Evolutionary conservation across 371 early-diverging fungal genomes (phyloP), one percentile per base, ranked within the genome.

Genomic region (Mortierella sp.): DNA sequence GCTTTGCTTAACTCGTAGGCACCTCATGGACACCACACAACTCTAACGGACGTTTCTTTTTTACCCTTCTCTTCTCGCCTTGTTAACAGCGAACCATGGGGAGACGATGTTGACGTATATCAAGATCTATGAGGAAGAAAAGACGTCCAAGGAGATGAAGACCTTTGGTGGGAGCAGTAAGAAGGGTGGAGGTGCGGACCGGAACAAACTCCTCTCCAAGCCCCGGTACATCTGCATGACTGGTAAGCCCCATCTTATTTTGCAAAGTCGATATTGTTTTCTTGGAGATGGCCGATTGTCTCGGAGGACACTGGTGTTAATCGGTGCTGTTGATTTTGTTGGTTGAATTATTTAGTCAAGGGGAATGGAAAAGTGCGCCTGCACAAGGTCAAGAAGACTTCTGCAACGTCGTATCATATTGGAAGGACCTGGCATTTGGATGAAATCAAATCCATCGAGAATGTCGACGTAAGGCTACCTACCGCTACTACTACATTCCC

Each of bases 381-480:
- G 27, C 89, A 91, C 73, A 93, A 93, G 74, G 90, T 90, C 27
- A 93, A 91, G 70, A 89, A 91, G 82, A 91, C 87, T 46, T 90
- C 91, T 51, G 90, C 88, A 16, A 91, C 91, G 2, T 90, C 91
- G 14, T 93, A 91, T 71, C 90, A 91, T 60, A 89, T 91, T 41
- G 91, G 90, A 71, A 93, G 90, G 79, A 87, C 89, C 4, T 93
- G 93, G 93, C 80, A 89, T 68, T 77, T 93, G 48, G 93, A 93
- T 49, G 93, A 93, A 75, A 90, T 93, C 55, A 89, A 86, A 70
- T 89, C 89, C 16, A 89, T 91, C 55, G 89, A 90, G 83, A 88
- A 89, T 74, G 82, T 93, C 56, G 93, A 93, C 83, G 92, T 92
- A 91, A 86, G 86, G 46, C 48, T 14, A 51, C 24, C 18, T 44